Base-by-base conservation (phyloP, 2,329 filamentous ascomycete species). In the Periglandula ipomoeae region DNA sequence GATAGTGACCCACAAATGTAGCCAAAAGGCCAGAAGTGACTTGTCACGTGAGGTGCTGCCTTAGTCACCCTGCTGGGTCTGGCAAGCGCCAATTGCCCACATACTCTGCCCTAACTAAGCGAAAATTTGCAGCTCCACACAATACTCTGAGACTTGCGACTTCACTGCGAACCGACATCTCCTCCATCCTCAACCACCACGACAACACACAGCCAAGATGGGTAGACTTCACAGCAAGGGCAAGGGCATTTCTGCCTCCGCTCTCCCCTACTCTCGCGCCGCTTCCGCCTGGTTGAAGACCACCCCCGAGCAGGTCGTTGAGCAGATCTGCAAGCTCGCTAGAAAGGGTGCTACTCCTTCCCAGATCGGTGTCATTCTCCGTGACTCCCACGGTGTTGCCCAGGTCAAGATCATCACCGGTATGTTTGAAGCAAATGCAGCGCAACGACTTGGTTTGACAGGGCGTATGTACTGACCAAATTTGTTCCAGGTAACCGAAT, bases 161-260 rank as follows among this genome's bases (percentile, higher is more conserved):
- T 56, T 59, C 53, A 54, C 55, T 51, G 54, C 50, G 46, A 53
- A 50, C 56, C 56, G 58, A 56, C 61, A 59, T 51, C 55, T 53
- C 56, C 60, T 58, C 52, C 58, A 63, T 58, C 59, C 52, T 55
- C 63, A 64, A 62, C 47, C 67, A 58, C 57, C 64, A 63, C 62
- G 59, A 65, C 63, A 64, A 65, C 51, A 65, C 52, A 62, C 68
- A 68, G 71, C 66, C 73, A 87, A 74, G 61, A 95, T 95, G 89
- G 89, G 90, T 85, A 85, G 91, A 81, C 85, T 97, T 85, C 94
- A 98, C 85, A 87, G 81, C 82, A 95, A 96, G 69, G 91, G 93
- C 79, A 97, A 97, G 88, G 94, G 93, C 75, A 98, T 98, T 77
- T 89, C 89, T 61, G 76, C 88, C 76, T 95, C 89, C 57, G 89